Conservation (phyloP, 495 filamentous ascomycete species). For the Staphylotrichum longicolle region DNA sequence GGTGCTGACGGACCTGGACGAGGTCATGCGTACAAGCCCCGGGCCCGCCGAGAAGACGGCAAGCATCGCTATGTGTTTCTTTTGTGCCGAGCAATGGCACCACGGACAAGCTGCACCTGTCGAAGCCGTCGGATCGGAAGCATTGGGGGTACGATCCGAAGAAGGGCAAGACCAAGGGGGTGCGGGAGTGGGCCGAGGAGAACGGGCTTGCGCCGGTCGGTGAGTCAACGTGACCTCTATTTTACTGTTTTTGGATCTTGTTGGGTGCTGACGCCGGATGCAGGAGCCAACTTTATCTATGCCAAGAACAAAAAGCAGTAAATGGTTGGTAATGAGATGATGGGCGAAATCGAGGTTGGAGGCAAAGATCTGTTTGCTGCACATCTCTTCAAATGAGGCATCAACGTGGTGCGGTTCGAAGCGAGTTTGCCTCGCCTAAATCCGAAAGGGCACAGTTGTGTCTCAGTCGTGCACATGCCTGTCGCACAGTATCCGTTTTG, state of each 20-base stretch:
- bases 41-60: conserved; percentile 58
- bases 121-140: conserved; percentile 56
- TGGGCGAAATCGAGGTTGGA: background rate
- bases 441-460: background rate
- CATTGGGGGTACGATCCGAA: conserved; percentile 58
- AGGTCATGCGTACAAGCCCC: conserved; percentile 62
- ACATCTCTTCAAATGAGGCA: background rate
- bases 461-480: no score
- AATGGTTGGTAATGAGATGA: conserved; percentile 7
- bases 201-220: conserved; percentile 61
- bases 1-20: conserved; percentile 29
- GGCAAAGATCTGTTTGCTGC: no score
- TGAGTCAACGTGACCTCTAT: conserved; percentile 32
- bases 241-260: background rate
- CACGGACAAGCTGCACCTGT: conserved; percentile 42
- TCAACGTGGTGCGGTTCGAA: no score
- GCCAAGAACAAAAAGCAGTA: conserved; percentile 60
- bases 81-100: conserved; percentile 47
- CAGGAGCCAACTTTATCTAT: conserved; percentile 66
- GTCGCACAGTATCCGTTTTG: no score
- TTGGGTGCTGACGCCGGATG: conserved; percentile 16
- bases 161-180: conserved; percentile 49
- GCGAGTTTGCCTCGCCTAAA: background rate
- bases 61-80: conserved; percentile 70
- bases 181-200: conserved; percentile 60